These are phyloP conservation scores for Termitomyces sp. DNA, from an alignment of 768 basidiomycete species.

Conservation along the genomic window DNA sequence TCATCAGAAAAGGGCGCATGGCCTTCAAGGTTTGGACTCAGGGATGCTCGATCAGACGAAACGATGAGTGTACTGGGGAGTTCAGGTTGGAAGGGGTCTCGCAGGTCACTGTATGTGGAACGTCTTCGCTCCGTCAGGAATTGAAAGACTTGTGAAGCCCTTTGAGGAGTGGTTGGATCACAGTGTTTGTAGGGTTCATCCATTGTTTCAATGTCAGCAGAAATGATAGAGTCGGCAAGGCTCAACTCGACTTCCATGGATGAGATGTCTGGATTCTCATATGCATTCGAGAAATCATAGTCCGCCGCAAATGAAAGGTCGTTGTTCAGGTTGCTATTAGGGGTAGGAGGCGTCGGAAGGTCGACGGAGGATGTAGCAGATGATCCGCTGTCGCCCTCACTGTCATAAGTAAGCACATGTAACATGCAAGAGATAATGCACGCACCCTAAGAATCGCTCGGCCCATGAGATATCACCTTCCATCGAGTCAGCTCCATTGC, in stretches of 20 bases:
- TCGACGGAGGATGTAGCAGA: conserved; percentile 43
- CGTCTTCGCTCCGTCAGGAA: conserved; percentile 54
- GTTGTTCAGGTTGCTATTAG: conserved; percentile 27
- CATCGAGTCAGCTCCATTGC: conserved; percentile 24
- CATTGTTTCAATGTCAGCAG: conserved; percentile 18
- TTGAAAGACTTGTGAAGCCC: conserved; percentile 72
- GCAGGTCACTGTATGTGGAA: conserved; percentile 23
- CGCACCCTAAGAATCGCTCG: conserved; percentile 63
- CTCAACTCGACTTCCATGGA: conserved; percentile 77
- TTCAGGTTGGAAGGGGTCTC: conserved; percentile 35
- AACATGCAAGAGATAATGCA: not conserved
- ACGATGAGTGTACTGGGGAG: conserved; percentile 36
- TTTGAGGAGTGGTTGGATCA: conserved; percentile 50
- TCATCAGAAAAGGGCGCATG: conserved; percentile 28
- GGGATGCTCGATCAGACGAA: conserved; percentile 28
- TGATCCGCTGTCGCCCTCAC: conserved; percentile 40
- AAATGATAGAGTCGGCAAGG: conserved; percentile 35
- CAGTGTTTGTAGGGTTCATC: conserved; percentile 27
- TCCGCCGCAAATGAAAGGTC: conserved; percentile 42
- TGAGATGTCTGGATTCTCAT: conserved; percentile 51
- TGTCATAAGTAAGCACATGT: conserved; percentile 15
- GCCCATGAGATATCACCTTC: conserved; percentile 87
- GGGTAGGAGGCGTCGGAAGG: conserved; percentile 47
- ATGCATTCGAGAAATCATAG: conserved; percentile 35
- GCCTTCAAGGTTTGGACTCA: conserved; percentile 9